Evolutionary conservation across 306 rosid species (phyloP).

Genomic region (Pterocarpus macrocarpus): DNA sequence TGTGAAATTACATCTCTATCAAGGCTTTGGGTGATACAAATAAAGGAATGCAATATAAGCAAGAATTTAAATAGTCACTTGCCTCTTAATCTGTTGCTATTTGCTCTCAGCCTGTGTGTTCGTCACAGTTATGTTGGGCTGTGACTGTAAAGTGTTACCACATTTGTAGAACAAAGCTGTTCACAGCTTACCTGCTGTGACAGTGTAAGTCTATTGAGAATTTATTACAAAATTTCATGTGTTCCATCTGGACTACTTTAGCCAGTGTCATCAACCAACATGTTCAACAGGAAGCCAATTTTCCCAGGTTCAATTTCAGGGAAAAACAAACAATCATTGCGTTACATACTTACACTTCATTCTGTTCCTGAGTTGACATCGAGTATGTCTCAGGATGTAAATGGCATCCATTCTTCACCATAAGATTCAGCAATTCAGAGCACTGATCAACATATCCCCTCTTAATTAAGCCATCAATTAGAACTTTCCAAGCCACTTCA

Average conservation of each 20-base stretch:
- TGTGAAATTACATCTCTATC: slow-evolving; percentile 14
- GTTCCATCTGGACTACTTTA: slow-evolving; percentile 33
- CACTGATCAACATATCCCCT: slow-evolving; percentile 67
- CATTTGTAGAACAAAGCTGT: slow-evolving; percentile 32
- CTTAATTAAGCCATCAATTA: slow-evolving; percentile 78
- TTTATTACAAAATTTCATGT: slow-evolving; percentile 36
- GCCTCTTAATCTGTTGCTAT: slow-evolving; percentile 50
- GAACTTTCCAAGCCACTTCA: slow-evolving; percentile 89
- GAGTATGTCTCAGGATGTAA: slow-evolving; percentile 78
- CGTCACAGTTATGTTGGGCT: slow-evolving; percentile 29
- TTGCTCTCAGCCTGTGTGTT: slow-evolving; percentile 7
- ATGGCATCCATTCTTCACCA: slow-evolving; percentile 71
- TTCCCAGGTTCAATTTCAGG: slow-evolving; percentile 27
- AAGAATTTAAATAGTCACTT: slow-evolving; percentile 45
- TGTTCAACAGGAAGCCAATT: slow-evolving; percentile 39
- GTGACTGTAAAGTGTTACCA: slow-evolving; percentile 20
- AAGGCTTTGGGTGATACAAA: slow-evolving; percentile 32
- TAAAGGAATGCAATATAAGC: slow-evolving; percentile 19
- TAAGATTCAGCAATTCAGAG: slow-evolving; percentile 68
- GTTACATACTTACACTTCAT: slow-evolving; percentile 37
- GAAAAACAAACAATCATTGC: slow-evolving; percentile 24
- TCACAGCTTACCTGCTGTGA: slow-evolving; percentile 37
- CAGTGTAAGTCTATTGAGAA: slow-evolving; percentile 4
- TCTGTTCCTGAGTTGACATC: slow-evolving; percentile 69
- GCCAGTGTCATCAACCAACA: slow-evolving; percentile 34